Evolutionary conservation across 371 early-diverging fungal genomes (phyloP).

Genomic region (Mortierella sp.): DNA sequence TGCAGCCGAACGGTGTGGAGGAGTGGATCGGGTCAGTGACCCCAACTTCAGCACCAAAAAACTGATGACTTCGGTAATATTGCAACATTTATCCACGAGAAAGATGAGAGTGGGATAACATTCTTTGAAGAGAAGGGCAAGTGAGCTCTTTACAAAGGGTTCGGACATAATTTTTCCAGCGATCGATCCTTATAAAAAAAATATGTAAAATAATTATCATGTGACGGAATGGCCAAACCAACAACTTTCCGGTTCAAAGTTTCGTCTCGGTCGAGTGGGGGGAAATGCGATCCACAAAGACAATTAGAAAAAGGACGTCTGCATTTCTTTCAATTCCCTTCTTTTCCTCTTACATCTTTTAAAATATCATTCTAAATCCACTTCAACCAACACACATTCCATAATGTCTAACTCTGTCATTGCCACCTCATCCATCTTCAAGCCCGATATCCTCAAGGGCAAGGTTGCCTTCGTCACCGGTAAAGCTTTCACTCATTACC

Average conservation of each 20-base stretch:
- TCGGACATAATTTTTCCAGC: conserved; percentile 15
- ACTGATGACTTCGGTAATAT: too few species aligned
- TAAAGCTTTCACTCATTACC: conserved; percentile 38
- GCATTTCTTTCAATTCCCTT: not conserved
- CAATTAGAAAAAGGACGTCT: not conserved
- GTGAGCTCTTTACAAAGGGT: not conserved
- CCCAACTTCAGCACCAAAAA: too few species aligned
- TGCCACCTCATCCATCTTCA: conserved; percentile 54
- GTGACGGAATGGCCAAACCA: not conserved
- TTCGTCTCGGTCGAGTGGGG: conserved; percentile 4
- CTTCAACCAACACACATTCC: conserved; percentile 11
- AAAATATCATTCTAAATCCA: not conserved
- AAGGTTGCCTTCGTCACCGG: conserved; percentile 76
- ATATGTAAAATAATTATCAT: not conserved
- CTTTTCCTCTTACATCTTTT: not conserved
- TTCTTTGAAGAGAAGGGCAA: too few species aligned
- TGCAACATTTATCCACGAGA: not conserved
- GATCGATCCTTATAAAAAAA: too few species aligned
- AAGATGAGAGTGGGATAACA: too few species aligned
- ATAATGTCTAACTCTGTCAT: conserved; percentile 48
- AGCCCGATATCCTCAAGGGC: conserved; percentile 60
- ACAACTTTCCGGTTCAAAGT: not conserved
- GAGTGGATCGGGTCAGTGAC: too few species aligned
- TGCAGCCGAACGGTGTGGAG: too few species aligned
- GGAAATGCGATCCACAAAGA: not conserved